Evolutionary conservation across 495 filamentous ascomycete species (phyloP).

Genomic region (Lepidopterella palustris): DNA sequence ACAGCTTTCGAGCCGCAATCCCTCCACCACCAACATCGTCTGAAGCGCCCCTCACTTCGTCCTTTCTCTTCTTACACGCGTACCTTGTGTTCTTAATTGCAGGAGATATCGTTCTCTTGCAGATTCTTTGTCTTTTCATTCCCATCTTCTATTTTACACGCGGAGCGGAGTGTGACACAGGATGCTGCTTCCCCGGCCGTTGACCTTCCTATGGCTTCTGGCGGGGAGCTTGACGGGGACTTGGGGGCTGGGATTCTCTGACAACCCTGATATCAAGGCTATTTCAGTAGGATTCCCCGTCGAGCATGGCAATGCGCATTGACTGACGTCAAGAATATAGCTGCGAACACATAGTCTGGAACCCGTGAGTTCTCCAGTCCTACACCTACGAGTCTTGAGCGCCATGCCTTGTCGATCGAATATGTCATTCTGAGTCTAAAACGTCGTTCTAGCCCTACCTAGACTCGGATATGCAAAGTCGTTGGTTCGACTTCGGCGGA

Average conservation of each 20-base stretch:
- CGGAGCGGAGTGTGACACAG: neutral
- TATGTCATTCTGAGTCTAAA: neutral
- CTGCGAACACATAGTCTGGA: slow-evolving; percentile 70
- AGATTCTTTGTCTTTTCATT: slow-evolving; percentile 5
- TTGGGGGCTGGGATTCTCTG: slow-evolving; percentile 14
- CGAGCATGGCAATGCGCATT: neutral
- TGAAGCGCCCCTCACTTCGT: neutral
- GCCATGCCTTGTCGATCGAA: neutral
- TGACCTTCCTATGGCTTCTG: slow-evolving; percentile 26
- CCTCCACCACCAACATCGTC: neutral
- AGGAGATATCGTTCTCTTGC: neutral
- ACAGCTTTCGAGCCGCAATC: slow-evolving; percentile 1
- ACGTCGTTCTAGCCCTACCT: slow-evolving; percentile 69
- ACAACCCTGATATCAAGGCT: slow-evolving; percentile 47
- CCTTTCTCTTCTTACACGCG: neutral
- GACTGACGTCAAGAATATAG: slow-evolving; percentile 38
- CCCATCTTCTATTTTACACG: slow-evolving; percentile 9
- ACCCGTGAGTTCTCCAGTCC: slow-evolving; percentile 39
- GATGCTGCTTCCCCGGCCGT: slow-evolving; percentile 28
- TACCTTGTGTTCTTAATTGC: neutral
- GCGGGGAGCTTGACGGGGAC: slow-evolving; percentile 20
- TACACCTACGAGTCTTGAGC: slow-evolving; percentile 27
- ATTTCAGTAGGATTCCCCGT: slow-evolving; percentile 44
- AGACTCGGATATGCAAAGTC: slow-evolving; percentile 95
- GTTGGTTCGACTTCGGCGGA: slow-evolving; percentile 99